A percentile compares a stretch with the other conserved stretches of the same genome.
These are phyloP conservation scores for Rhipidocladum racemiflorum DNA, from an alignment of 176 grass and related monocot genomes.

Conservation along the genomic window DNA sequence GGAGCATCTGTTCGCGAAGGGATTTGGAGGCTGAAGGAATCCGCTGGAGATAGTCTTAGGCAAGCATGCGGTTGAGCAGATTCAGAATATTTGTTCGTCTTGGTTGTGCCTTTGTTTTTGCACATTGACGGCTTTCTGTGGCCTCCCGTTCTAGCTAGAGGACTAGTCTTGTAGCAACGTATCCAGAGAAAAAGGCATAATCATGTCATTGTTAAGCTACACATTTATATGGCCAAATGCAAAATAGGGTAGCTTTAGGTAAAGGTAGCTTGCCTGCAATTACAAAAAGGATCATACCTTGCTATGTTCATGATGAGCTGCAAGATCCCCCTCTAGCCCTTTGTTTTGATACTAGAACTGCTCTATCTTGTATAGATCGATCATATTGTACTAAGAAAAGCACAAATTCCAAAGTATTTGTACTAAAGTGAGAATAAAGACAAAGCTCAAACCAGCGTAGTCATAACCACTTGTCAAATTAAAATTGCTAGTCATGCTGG, in stretches of 20 bases:
- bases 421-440: neutral
- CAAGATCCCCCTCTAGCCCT: neutral
- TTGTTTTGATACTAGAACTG: neutral
- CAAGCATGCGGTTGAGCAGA: no score
- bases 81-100: no score
- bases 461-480: neutral
- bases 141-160: no score
- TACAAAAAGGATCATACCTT: neutral
- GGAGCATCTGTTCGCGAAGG: no score
- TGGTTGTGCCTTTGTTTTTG: no score
- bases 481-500: neutral
- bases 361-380: neutral
- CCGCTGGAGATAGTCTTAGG: no score
- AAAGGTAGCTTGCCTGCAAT: neutral
- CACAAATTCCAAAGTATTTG: neutral
- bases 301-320: neutral
- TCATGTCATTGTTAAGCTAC: no score
- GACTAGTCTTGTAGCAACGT: no score
- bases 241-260: neutral
- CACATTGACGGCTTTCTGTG: no score
- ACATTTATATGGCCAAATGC: neutral
- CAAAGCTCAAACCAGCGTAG: neutral
- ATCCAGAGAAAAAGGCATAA: no score
- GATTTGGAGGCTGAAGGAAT: no score
- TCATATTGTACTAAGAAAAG: neutral